Evolutionary conservation across 1,139 yeast species (phyloP), one percentile per base, ranked within the genome.

Genomic region (Geotrichum australiense): DNA sequence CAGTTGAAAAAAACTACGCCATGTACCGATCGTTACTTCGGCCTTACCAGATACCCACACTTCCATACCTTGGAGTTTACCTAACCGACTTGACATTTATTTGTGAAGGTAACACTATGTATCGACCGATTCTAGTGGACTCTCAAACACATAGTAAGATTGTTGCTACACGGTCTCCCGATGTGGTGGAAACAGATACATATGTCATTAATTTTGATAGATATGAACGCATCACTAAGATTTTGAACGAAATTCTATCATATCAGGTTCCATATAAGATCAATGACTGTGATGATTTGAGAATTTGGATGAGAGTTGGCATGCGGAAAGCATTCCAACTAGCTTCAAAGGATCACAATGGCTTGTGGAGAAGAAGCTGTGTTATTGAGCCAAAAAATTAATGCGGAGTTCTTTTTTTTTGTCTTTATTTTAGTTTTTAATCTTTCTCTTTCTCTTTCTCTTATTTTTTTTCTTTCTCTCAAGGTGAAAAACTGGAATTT

Each of bases 21-120:
- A 78, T 80, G 19, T 89, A 87, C 65, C 68, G 97, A 51, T 66
- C 70, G 33, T 80, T 81, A 55, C 62, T 87, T 47, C 71, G 76
- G 45, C 64, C 73, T 11, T 68, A 71, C 48, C 63, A 71, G 31
- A 65, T 78, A 20, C 93, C 95, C 0, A 76, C 80, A 34, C 91
- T 87, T 16, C 97, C 97, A 5, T 89, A 85, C 59, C 71, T 87
- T 47, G 86, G 93, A 30, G 66, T 87, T 42, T 85, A 83, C 58
- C 68, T 87, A 39, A 94, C 86, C 56, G 97, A 89, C 59, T 67
- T 89, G 55, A 86, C 94, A 0, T 84, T 87, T 63, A 79, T 86
- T 18, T 78, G 80, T 38, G 97, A 89, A 55, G 96, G 96, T n/a
- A 87, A 86, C 58, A 75, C 86, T 28, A 80, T 53, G 37, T 39